Base-by-base conservation (phyloP, 2,329 filamentous ascomycete genomes). In the Lachnellula hyalina region DNA sequence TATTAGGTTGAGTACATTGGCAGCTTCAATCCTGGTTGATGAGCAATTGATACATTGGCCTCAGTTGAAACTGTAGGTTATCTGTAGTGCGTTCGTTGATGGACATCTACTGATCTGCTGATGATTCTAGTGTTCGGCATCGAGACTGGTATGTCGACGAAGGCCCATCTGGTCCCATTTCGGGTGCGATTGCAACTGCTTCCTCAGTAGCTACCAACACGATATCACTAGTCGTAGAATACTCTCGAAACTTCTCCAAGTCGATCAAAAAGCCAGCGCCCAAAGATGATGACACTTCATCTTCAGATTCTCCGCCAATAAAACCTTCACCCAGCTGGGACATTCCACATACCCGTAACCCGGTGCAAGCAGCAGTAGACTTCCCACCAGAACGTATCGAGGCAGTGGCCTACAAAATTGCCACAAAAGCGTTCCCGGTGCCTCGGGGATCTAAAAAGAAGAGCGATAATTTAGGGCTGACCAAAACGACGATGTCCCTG, bases 11-110 rank as follows among this genome's bases (percentile, higher is more conserved):
- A 84, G 81, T 53, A 73, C 81, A 0, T 60, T 88, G 34, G 86
- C 86, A 1, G 85, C 86, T 0, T 79, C 87, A 23, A 73, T 86
- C 3, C 70, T 87, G 2, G 80, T 86, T 6, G 75, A 80, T 35
- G 76, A 77, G 57, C 80, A 58, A n/a, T 47, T 56, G 4, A 45
- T 65, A 1, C 49, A 52, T 19, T 44, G 61, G 3, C 19, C 12
- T 7, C 42, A 61, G n/a, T 23, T 65, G 15, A 64, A 62, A 40
- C 45, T 63, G 62, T 65, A 55, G 52, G 62, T 50, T 7, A 32
- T 51, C 34, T 45, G 40, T 38, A 12, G 9, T 32, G 28, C 28
- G 28, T 19, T 19, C 28, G 28, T 19, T 19, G 19, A 21, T 2
- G n/a, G 15, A 11, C 36, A 40, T 25, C 23, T 35, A 36, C 44